Percentiles rank a stretch among this genome's conserved stretches.
These are phyloP conservation scores for Termitomyces heimii DNA, from an alignment of 768 basidiomycete genomes.

Conservation along the genomic window DNA sequence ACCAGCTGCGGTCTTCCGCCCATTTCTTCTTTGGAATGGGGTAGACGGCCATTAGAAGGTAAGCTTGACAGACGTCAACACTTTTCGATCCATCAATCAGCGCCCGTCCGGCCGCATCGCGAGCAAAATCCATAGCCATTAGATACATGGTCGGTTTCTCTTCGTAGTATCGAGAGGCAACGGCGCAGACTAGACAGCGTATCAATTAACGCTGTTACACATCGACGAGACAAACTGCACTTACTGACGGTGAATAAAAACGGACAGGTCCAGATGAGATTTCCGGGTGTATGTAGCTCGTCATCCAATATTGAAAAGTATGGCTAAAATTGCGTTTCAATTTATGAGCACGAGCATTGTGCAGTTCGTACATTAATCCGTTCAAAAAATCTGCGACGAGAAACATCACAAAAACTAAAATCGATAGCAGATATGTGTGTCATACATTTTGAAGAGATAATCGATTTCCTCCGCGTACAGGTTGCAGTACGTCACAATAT, in stretches of 20 bases:
- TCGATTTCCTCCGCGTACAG: constrained; percentile 47
- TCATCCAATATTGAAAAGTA: constrained; percentile 55
- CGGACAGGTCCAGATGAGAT: constrained; percentile 47
- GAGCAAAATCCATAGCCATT: constrained; percentile 56
- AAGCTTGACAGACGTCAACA: constrained; percentile 79
- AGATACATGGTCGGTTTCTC: constrained; percentile 49
- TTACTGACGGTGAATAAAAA: constrained; percentile 58
- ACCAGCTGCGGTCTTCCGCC: constrained; percentile 69
- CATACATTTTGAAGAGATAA: constrained; percentile 49
- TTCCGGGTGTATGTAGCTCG: constrained; percentile 46
- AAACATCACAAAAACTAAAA: neutral
- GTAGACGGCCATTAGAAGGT: constrained; percentile 60
- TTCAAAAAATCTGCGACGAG: constrained; percentile 38
- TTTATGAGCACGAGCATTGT: constrained; percentile 4
- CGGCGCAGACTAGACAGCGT: constrained; percentile 50
- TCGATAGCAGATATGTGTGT: neutral
- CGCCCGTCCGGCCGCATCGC: constrained; percentile 52
- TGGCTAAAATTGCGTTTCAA: constrained; percentile 32
- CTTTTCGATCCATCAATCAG: constrained; percentile 57
- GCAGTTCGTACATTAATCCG: constrained; percentile 44
- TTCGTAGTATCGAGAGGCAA: constrained; percentile 61
- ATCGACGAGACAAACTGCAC: constrained; percentile 14
- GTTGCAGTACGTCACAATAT: constrained; percentile 40
- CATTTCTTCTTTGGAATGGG: constrained; percentile 56
- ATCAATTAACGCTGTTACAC: neutral